Conservation (phyloP, 768 basidiomycete genomes). For the Termitomyces titanicus region DNA sequence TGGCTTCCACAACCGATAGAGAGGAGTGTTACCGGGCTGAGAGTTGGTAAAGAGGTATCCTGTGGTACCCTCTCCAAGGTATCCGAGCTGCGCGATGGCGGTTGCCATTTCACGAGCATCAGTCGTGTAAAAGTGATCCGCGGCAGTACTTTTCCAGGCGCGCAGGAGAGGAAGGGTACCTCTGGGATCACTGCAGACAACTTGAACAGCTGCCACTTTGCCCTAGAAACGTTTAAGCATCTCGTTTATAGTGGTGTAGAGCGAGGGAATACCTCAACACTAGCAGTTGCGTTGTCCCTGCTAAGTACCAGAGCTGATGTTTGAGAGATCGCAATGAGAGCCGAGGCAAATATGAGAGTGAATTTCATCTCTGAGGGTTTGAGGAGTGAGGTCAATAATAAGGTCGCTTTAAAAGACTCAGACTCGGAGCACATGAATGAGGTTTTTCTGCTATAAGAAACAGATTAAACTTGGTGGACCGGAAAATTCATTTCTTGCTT, state of each 20-base stretch:
- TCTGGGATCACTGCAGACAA: constrained; percentile 10
- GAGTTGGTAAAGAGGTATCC: constrained; percentile 12
- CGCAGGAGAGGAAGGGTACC: constrained; percentile 7
- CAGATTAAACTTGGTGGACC: too few species aligned
- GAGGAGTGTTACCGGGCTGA: constrained; percentile 11
- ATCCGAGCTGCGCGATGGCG: constrained; percentile 10
- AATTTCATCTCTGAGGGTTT: not conserved
- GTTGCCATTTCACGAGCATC: constrained; percentile 8
- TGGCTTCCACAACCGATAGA: constrained; percentile 17
- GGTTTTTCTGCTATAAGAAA: too few species aligned
- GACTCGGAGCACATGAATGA: too few species aligned
- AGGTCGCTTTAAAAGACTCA: not conserved
- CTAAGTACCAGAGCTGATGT: not conserved
- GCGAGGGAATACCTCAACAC: not conserved
- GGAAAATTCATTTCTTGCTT: too few species aligned
- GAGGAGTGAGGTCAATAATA: not conserved
- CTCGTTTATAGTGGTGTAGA: not conserved
- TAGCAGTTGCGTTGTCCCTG: not conserved
- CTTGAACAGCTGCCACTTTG: not conserved
- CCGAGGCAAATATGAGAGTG: not conserved
- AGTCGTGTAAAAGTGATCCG: constrained; percentile 15
- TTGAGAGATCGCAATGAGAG: not conserved
- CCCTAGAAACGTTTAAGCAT: not conserved
- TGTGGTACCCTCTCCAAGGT: constrained; percentile 12
- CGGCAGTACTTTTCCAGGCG: not conserved